Base-by-base conservation (phyloP, 805 yeast genomes). In the Pichia rugopelliculosa region DNA sequence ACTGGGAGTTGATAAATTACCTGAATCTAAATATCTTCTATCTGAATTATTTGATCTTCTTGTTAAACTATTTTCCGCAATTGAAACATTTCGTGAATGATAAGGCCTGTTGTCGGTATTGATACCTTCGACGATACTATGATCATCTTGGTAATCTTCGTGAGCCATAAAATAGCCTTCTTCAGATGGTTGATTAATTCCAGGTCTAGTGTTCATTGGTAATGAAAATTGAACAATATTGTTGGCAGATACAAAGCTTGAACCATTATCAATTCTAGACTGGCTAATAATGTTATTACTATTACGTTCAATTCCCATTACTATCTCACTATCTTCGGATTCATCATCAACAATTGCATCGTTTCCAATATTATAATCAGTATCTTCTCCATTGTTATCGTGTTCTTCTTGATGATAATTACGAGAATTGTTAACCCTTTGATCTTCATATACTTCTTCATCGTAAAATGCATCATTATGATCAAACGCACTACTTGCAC, bases 131-230 rank as follows among this genome's bases (percentile, higher is more conserved):
- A 45, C 38, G 26, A 59, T 59, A 36, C 62, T 59, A 45, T 64
- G 68, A 43, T 65, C 66, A 18, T 60, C 64, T 37, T 64, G 67
- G 42, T 67, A 65, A 39, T 71, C 72, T 44, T 69, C 69, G 18
- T 63, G 61, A 11, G 70, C 71, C 67, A 65, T 66, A 41, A 55
- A 55, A 38, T 65, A 66, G 11, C 50, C 61, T 39, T 57, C 66
- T 30, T 59, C 59, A 6, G 18, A 15, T n/a, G 17, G 3, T 15
- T 15, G 34, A 2, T 33, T 39, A 11, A 21, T 23, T 22, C 18
- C 22, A 22, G 13, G 24, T 26, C 27, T 22, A 24, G 24, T 21
- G 18, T 33, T 17, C 20, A 34, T 42, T 20, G 22, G 17, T 18
- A 12, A 15, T 15, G 40, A 26, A 24, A 13, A 23, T 18, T n/a